Percentiles rank a stretch among this genome's conserved stretches.
These are phyloP conservation scores for Scheffersomyces quercinus DNA, from an alignment of 1,139 yeast species.

Conservation along the genomic window DNA sequence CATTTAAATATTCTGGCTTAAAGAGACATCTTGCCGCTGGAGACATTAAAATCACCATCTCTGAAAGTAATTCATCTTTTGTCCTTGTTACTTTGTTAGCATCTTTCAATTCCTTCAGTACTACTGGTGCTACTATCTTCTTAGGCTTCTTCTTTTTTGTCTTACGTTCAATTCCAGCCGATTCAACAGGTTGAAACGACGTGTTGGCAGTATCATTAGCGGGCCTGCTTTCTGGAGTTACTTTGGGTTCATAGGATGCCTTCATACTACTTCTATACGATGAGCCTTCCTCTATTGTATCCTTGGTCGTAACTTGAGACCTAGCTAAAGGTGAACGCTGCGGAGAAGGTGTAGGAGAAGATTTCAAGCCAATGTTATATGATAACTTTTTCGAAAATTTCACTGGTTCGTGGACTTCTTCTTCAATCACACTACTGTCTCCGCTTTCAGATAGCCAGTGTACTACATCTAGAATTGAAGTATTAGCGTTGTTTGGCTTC, in stretches of 20 bases:
- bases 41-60: constrained; percentile 47
- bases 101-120: constrained; percentile 38
- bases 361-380: constrained; percentile 1
- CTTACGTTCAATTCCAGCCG: too few relatives aligned
- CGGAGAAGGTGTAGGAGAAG: constrained; percentile 6
- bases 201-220: too few relatives aligned
- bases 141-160: too few relatives aligned
- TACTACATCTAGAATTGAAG: constrained; percentile 17
- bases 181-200: too few relatives aligned
- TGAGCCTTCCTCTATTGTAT: too few relatives aligned
- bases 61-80: constrained; percentile 51
- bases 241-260: too few relatives aligned
- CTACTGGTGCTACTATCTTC: neutral
- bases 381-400: too few relatives aligned
- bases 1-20: constrained; percentile 12
- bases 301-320: too few relatives aligned
- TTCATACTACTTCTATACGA: too few relatives aligned
- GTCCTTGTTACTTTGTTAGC: constrained; percentile 51
- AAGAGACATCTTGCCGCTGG: constrained; percentile 15
- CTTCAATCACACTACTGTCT: neutral
- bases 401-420: too few relatives aligned
- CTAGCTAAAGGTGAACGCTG: neutral
- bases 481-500: neutral
- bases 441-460: constrained; percentile 30
- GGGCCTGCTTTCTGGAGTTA: too few relatives aligned